Conservation (phyloP, 2,329 filamentous ascomycete species). For the Teratosphaeria nubilosa region DNA sequence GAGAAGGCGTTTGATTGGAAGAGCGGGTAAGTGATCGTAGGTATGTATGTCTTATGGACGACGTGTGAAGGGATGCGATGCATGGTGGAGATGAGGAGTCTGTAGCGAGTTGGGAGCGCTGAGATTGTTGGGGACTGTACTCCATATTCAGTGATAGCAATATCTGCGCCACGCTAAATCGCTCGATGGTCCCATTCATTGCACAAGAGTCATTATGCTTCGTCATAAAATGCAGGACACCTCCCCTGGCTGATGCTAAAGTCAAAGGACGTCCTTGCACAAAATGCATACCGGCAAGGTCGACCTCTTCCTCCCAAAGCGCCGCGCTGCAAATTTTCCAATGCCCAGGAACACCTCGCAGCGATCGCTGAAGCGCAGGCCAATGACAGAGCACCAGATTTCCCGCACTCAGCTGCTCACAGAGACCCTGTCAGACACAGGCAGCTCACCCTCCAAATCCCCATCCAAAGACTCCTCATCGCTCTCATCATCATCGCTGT, state of each 20-base stretch:
- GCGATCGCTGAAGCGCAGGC: not conserved
- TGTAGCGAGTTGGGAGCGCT: too few species aligned
- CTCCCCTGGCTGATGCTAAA: slow-evolving; percentile 9
- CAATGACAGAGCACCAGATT: not conserved
- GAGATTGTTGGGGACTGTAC: not conserved
- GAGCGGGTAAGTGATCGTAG: not conserved
- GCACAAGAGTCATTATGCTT: not conserved
- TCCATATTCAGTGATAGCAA: not conserved
- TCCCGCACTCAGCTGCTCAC: slow-evolving; percentile 11
- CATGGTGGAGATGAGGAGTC: too few species aligned
- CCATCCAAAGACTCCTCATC: slow-evolving; percentile 12
- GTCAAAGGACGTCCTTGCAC: slow-evolving; percentile 8
- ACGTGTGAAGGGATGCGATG: too few species aligned
- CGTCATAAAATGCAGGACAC: not conserved
- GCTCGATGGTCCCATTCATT: not conserved
- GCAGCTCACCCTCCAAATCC: slow-evolving; percentile 12
- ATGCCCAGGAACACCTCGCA: not conserved
- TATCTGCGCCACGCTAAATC: not conserved
- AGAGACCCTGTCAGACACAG: slow-evolving; percentile 11
- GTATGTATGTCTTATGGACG: too few species aligned
- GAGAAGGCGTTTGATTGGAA: slow-evolving; percentile 10
- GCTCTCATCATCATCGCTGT: slow-evolving; percentile 32
- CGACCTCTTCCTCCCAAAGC: slow-evolving; percentile 10
- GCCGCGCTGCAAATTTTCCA: slow-evolving; percentile 10
- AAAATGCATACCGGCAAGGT: slow-evolving; percentile 5